Base-by-base conservation (phyloP, 2,329 filamentous ascomycete species). In the Capronia americana region DNA sequence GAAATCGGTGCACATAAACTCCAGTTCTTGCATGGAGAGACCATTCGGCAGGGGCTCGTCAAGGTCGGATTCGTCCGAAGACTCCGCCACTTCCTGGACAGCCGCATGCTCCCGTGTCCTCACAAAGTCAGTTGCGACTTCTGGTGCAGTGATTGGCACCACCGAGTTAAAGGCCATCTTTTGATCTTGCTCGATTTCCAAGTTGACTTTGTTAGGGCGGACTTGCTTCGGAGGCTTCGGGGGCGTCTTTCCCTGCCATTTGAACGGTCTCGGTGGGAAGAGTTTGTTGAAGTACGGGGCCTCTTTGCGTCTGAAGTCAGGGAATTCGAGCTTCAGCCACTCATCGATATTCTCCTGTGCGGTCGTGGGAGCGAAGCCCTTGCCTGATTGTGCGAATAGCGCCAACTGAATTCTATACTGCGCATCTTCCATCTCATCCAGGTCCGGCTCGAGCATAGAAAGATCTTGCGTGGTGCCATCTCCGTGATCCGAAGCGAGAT, bases 1-100 rank as follows among this genome's bases (percentile, higher is more conserved):
- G 91, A 92, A 98, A 76, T 97, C 92, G 66, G 92, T 88, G 74
- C 93, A 97, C 5, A 95, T 87, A 55, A 96, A 87, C 64, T 92
- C 88, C 63, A 99, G 87, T 73, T 98, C 93, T 60, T 90, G 86
- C 77, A 94, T 86, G 0, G 87, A 91, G 68, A 92, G 87, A 1
- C 92, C 92, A 34, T 89, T 91, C 20, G 80, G 80, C 8, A 82
- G 75, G 2, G 95, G 83, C 23, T 84, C 86, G 72, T 94, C 90
- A 14, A 86, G 74, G 8, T 88, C 86, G 24, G 84, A 80, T 30
- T 85, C 81, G 51, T 78, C 78, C 4, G 82, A 78, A 65, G 80
- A 81, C 26, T 83, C 81, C 57, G 84, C 81, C 17, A 85, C 81
- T 17, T 81, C 80, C 4, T 80, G 74, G 11, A 82, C 78, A 8